Percentiles rank a stretch among this genome's conserved stretches.
These are phyloP conservation scores for Botrytis byssoidea DNA, from an alignment of 2,329 filamentous ascomycete species.

Conservation along the genomic window DNA sequence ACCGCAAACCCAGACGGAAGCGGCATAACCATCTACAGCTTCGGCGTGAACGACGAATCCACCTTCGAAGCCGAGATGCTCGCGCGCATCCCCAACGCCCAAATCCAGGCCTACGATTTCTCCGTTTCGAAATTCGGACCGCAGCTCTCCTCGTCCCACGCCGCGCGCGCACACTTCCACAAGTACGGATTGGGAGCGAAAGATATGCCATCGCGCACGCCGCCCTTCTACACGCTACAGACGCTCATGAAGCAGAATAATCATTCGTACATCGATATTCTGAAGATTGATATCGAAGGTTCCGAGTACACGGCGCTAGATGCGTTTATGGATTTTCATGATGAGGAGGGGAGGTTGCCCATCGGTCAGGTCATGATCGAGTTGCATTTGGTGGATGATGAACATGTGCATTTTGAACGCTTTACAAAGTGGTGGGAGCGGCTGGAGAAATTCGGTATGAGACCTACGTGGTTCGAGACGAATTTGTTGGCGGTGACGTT, in stretches of 20 bases:
- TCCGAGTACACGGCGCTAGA: conserved; percentile 40
- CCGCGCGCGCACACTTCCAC: conserved; percentile 39
- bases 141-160: conserved; percentile 23
- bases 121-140: conserved; percentile 40
- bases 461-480: conserved; percentile 36
- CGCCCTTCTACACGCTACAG: conserved; percentile 41
- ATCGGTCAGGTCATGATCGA: conserved; percentile 36
- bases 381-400: conserved; percentile 34
- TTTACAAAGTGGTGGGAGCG: conserved; percentile 38
- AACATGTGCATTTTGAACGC: conserved; percentile 30
- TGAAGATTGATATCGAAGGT: conserved; percentile 45
- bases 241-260: conserved; percentile 43
- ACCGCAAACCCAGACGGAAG: not conserved
- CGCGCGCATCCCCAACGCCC: conserved; percentile 39
- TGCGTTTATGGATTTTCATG: conserved; percentile 32
- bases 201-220: conserved; percentile 34
- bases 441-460: conserved; percentile 35
- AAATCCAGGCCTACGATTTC: conserved; percentile 45
- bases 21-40: conserved; percentile 41
- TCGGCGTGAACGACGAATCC: conserved; percentile 43
- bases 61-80: conserved; percentile 44
- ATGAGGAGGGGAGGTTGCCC: conserved; percentile 26
- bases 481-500: conserved; percentile 36
- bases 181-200: conserved; percentile 39
- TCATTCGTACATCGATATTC: conserved; percentile 43